Evolutionary conservation across 2,329 filamentous ascomycete genomes (phyloP).

Genomic region (Lasiodiplodia sp.): DNA sequence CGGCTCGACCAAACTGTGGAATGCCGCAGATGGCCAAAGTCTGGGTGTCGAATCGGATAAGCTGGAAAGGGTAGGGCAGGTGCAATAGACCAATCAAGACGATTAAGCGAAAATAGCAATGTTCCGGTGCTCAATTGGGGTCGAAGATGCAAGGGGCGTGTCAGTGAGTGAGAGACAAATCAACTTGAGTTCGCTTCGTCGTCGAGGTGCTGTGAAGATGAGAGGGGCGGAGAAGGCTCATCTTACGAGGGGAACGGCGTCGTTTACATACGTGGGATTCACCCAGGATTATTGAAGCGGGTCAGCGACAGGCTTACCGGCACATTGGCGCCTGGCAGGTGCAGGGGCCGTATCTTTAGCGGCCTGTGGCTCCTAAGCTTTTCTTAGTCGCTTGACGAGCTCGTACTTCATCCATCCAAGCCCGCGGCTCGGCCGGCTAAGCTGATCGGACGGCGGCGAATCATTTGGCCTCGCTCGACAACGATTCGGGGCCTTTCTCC

Average conservation of each 20-base stretch:
- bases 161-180: neutral
- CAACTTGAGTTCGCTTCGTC: neutral
- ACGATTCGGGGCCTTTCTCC: neutral
- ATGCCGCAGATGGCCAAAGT: neutral
- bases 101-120: neutral
- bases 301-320: constrained; percentile 22
- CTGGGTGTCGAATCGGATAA: neutral
- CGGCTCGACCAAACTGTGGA: neutral
- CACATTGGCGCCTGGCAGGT: constrained; percentile 23
- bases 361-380: constrained; percentile 25
- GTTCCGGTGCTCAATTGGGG: neutral
- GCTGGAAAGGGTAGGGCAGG: neutral
- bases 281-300: constrained; percentile 26
- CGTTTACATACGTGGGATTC: constrained; percentile 28
- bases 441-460: constrained; percentile 19
- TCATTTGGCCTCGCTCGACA: neutral
- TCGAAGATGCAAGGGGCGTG: neutral
- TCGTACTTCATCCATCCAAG: constrained; percentile 25
- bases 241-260: constrained; percentile 11
- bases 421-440: constrained; percentile 26
- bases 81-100: neutral
- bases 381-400: constrained; percentile 23
- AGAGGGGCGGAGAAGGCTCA: constrained; percentile 3
- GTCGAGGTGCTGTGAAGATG: neutral
- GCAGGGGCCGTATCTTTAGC: constrained; percentile 27